Percentiles rank a stretch among this genome's conserved stretches.
These are phyloP conservation scores for Schwanniomyces etchellsii DNA, from an alignment of 1,139 yeast genomes.

Conservation along the genomic window DNA sequence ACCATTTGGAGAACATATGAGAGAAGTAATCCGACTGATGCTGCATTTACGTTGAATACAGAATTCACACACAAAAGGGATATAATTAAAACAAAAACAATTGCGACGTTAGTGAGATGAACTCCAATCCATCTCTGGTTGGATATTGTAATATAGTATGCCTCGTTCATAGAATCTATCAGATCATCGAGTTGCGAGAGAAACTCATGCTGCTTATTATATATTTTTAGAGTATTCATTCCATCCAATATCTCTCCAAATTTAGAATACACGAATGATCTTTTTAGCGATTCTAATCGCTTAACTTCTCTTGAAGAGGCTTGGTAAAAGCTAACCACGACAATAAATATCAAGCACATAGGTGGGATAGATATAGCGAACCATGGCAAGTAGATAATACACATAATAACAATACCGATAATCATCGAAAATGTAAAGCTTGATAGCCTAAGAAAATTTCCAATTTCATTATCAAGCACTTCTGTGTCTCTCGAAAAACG, in stretches of 20 bases:
- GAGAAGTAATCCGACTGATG: slow-evolving; percentile 68
- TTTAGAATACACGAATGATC: slow-evolving; percentile 73
- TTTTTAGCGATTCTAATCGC: slow-evolving; percentile 70
- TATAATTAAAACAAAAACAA: slow-evolving; percentile 41
- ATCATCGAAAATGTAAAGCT: slow-evolving; percentile 43
- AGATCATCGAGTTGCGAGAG: slow-evolving; percentile 29
- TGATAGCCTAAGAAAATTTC: slow-evolving; percentile 50
- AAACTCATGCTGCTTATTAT: slow-evolving; percentile 46
- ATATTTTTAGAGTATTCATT: slow-evolving; percentile 65
- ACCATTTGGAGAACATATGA: slow-evolving; percentile 54
- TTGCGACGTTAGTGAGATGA: slow-evolving; percentile 54
- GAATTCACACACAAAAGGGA: slow-evolving; percentile 61
- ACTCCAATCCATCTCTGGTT: slow-evolving; percentile 82
- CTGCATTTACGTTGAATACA: slow-evolving; percentile 56
- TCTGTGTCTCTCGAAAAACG: slow-evolving; percentile 81
- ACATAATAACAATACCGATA: slow-evolving; percentile 60
- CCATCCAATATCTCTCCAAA: slow-evolving; percentile 77
- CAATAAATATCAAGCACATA: slow-evolving; percentile 27
- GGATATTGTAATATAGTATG: slow-evolving; percentile 61
- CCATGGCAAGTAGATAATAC: slow-evolving; percentile 73
- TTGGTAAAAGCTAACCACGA: slow-evolving; percentile 46
- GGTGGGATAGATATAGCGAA: slow-evolving; percentile 46
- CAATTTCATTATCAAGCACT: slow-evolving; percentile 70
- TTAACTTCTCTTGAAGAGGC: slow-evolving; percentile 77
- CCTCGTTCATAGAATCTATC: slow-evolving; percentile 67